Evolutionary conservation across 2,329 filamentous ascomycete genomes (phyloP).

Genomic region (Ophiocordyceps sinensis): DNA sequence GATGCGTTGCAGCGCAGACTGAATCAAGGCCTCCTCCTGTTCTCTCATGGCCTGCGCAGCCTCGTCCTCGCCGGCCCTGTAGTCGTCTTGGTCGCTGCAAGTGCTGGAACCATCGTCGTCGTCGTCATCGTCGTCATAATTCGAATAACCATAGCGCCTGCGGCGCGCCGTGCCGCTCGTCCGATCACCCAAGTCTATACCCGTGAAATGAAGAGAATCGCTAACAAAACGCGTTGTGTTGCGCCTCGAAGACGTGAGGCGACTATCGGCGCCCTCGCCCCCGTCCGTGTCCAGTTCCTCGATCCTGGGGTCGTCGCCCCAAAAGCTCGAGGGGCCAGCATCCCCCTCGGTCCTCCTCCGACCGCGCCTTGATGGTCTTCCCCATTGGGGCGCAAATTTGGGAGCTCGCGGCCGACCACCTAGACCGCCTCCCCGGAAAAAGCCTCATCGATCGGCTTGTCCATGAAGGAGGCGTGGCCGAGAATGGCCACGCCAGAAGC

Average conservation of each 20-base stretch:
- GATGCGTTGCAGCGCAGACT: conserved; percentile 68
- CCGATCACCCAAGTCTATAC: conserved; percentile 37
- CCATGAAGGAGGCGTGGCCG: conserved; percentile 89
- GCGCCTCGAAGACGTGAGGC: conserved; percentile 24
- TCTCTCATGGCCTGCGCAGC: conserved; percentile 39
- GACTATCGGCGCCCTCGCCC: conserved; percentile 40
- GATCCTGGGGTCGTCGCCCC: conserved; percentile 28
- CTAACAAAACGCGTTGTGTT: conserved; percentile 36
- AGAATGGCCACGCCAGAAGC: conserved; percentile 87
- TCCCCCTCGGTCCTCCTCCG: conserved; percentile 45
- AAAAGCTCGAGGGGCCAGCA: conserved; percentile 22
- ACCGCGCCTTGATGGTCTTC: conserved; percentile 95
- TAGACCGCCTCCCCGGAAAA: conserved; percentile 99
- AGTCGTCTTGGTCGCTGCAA: conserved; percentile 20
- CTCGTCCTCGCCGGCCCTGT: conserved; percentile 27
- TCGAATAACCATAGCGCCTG: conserved; percentile 15
- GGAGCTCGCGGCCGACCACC: conserved; percentile 99
- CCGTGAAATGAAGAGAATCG: conserved; percentile 47
- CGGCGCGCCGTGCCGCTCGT: conserved; percentile 23
- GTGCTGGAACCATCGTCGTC: background rate
- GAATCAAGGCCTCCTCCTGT: conserved; percentile 61
- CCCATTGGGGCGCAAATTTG: conserved; percentile 83
- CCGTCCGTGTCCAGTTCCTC: conserved; percentile 55
- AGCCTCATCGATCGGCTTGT: conserved; percentile 99
- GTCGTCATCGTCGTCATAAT: conserved; percentile 12